Evolutionary conservation across 371 early-diverging fungal genomes (phyloP).

Genomic region (Mucor saturninus): DNA sequence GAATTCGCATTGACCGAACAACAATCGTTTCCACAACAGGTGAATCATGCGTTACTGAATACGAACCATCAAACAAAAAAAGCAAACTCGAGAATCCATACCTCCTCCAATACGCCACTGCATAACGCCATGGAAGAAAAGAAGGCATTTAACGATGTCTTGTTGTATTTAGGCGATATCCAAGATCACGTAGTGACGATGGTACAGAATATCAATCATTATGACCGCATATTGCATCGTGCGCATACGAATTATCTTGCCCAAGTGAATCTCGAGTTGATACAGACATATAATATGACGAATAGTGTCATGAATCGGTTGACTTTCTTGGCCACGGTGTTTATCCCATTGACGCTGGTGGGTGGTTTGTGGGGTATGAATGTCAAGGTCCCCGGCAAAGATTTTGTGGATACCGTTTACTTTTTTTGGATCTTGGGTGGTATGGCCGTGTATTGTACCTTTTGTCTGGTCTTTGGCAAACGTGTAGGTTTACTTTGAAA

Average conservation of each 20-base stretch:
- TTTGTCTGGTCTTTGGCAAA: conserved; percentile 35
- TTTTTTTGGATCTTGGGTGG: conserved; percentile 74
- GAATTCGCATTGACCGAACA: conserved; percentile 16
- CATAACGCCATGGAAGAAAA: conserved; percentile 12
- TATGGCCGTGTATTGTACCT: conserved; percentile 48
- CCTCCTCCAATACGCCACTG: conserved; percentile 4
- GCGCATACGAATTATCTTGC: conserved; percentile 86
- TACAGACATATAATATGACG: conserved; percentile 76
- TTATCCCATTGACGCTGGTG: conserved; percentile 89
- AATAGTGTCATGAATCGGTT: conserved; percentile 83
- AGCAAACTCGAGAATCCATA: not conserved
- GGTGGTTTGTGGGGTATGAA: conserved; percentile 76
- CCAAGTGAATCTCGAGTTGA: conserved; percentile 81
- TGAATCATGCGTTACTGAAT: conserved; percentile 3
- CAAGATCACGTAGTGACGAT: conserved; percentile 78
- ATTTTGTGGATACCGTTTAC: conserved; percentile 61
- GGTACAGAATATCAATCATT: conserved; percentile 75
- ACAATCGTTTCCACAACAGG: conserved; percentile 3
- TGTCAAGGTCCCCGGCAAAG: conserved; percentile 70
- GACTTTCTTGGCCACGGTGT: conserved; percentile 80
- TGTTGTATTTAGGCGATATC: conserved; percentile 89
- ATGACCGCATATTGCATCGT: conserved; percentile 78
- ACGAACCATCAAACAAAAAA: not conserved
- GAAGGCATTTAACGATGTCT: conserved; percentile 53
- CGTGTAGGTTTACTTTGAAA: conserved; percentile 22